Evolutionary conservation across 2,329 filamentous ascomycete species (phyloP).

Genomic region (Nannizzia gypsea): DNA sequence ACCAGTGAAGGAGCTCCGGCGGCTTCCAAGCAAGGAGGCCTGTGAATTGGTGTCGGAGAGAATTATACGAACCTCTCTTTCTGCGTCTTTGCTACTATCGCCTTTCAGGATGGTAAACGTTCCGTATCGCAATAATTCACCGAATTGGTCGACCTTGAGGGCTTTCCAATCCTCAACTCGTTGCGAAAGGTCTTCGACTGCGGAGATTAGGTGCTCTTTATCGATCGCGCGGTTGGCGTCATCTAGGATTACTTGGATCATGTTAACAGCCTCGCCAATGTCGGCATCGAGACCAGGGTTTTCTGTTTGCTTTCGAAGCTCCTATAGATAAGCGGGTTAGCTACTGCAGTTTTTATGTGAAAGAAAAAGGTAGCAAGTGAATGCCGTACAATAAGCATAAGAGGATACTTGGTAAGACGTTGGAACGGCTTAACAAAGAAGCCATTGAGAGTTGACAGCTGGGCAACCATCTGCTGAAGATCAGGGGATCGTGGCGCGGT

Average conservation of each 20-base stretch:
- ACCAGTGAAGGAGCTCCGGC: slow-evolving; percentile 3
- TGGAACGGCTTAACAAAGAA: slow-evolving; percentile 97
- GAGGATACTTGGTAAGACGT: slow-evolving; percentile 82
- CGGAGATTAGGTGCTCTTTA: slow-evolving; percentile 71
- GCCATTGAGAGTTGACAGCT: slow-evolving; percentile 76
- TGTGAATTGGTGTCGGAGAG: slow-evolving; percentile 5
- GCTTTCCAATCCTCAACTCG: slow-evolving; percentile 97
- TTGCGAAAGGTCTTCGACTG: slow-evolving; percentile 64
- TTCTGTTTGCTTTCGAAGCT: slow-evolving; percentile 73
- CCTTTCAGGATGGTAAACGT: slow-evolving; percentile 83
- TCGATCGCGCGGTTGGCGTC: slow-evolving; percentile 87
- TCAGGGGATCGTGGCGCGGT: slow-evolving; percentile 54
- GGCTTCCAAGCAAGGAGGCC: background rate
- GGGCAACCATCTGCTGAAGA: slow-evolving; percentile 63
- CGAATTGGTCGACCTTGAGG: slow-evolving; percentile 81
- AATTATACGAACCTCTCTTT: slow-evolving; percentile 61
- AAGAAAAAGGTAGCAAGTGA: background rate
- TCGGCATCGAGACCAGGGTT: slow-evolving; percentile 60
- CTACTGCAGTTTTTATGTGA: background rate
- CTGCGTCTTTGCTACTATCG: slow-evolving; percentile 69
- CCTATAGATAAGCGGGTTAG: slow-evolving; percentile 38
- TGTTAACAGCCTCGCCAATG: slow-evolving; percentile 63
- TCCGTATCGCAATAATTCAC: slow-evolving; percentile 74
- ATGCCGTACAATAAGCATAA: slow-evolving; percentile 64
- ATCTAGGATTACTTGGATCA: slow-evolving; percentile 67